These are phyloP conservation scores for Phaeosphaeria sp. DNA, from an alignment of 2,329 filamentous ascomycete species.

Conservation along the genomic window DNA sequence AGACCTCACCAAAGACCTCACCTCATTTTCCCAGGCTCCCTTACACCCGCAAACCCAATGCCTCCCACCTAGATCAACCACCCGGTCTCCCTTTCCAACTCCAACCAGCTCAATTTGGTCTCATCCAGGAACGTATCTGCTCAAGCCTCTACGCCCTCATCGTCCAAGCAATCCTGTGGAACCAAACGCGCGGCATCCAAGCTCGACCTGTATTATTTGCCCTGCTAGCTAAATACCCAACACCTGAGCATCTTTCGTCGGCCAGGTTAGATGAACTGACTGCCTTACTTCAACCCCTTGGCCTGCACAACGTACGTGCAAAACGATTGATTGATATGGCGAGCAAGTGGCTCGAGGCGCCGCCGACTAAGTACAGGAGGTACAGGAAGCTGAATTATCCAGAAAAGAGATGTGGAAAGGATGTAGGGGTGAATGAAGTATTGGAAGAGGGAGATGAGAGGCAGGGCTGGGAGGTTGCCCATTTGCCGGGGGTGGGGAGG, in stretches of 20 bases:
- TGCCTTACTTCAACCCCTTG: conserved; percentile 30
- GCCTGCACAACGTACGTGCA: conserved; percentile 58
- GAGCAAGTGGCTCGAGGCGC: conserved; percentile 67
- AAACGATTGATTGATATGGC: conserved; percentile 74
- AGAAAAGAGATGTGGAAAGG: conserved; percentile 23
- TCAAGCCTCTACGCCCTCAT: conserved; percentile 80
- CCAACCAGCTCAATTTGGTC: conserved; percentile 64
- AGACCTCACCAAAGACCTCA: neutral
- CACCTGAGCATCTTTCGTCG: conserved; percentile 64
- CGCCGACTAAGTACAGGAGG: conserved; percentile 65
- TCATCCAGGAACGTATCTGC: conserved; percentile 83
- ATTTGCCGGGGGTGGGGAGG: conserved; percentile 73
- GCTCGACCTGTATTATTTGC: conserved; percentile 78
- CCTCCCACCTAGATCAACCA: conserved; percentile 19
- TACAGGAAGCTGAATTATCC: conserved; percentile 61
- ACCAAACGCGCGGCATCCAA: conserved; percentile 74
- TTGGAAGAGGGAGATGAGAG: conserved; percentile 46
- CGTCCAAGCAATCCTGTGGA: conserved; percentile 83
- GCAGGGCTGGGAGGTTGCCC: conserved; percentile 79
- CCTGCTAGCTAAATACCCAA: conserved; percentile 73
- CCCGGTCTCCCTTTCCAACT: conserved; percentile 29
- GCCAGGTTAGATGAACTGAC: conserved; percentile 26
- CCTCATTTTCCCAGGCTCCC: neutral
- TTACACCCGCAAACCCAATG: neutral
- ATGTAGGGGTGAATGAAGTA: conserved; percentile 54